Evolutionary conservation across 169 alveolate genomes (phyloP).

Genomic region (Theileria equi): DNA sequence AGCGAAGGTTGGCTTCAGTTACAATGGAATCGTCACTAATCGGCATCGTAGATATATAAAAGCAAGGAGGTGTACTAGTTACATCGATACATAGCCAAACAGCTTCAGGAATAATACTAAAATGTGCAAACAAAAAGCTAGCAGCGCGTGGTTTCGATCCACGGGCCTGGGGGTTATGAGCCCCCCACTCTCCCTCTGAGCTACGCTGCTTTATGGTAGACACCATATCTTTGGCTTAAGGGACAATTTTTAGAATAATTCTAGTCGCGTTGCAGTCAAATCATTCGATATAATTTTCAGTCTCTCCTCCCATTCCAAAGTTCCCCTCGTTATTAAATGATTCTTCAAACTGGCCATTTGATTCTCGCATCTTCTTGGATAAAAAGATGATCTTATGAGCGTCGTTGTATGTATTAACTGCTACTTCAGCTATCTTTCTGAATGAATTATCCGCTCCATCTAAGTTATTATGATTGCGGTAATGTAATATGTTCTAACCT

Average conservation of each 20-base stretch:
- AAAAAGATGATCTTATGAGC: constrained; percentile 27
- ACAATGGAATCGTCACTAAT: constrained; percentile 51
- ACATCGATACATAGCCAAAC: neutral
- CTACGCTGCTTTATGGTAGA: constrained; percentile 83
- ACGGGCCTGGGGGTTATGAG: constrained; percentile 94
- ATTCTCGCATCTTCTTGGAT: constrained; percentile 22
- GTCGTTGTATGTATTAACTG: constrained; percentile 10
- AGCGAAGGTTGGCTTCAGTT: constrained; percentile 55
- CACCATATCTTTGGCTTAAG: constrained; percentile 25
- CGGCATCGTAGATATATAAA: constrained; percentile 5
- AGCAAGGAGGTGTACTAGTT: neutral
- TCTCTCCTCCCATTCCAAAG: too few species aligned
- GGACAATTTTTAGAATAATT: too few species aligned
- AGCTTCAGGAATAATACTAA: neutral
- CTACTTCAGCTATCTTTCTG: constrained; percentile 22
- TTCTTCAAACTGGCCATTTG: too few species aligned
- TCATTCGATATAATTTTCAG: too few species aligned
- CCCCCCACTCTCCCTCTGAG: constrained; percentile 94
- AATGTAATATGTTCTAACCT: neutral
- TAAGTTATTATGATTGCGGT: neutral
- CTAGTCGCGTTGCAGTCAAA: too few species aligned
- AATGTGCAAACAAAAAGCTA: constrained; percentile 27
- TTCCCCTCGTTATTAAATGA: too few species aligned
- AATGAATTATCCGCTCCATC: too few species aligned
- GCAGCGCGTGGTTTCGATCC: constrained; percentile 94